Conservation (phyloP, 2,329 filamentous ascomycete genomes). For the Exophiala xenobiotica region DNA sequence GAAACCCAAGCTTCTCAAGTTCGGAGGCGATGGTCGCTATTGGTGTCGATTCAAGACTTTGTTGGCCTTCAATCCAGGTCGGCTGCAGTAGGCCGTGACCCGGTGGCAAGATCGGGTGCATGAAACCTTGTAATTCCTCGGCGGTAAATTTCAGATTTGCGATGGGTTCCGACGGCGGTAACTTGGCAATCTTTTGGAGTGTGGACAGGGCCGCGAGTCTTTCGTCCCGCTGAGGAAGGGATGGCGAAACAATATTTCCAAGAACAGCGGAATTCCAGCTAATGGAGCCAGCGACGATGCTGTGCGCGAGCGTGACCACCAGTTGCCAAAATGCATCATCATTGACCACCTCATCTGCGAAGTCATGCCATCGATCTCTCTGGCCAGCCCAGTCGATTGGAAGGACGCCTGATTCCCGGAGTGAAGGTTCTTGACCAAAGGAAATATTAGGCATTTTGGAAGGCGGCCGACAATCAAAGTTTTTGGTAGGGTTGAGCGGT, state of each 20-base stretch:
- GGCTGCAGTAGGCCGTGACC: neutral
- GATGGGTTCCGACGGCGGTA: neutral
- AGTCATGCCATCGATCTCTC: neutral
- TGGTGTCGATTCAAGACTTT: neutral
- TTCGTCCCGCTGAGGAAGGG: neutral
- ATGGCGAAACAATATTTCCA: neutral
- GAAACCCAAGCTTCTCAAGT: neutral
- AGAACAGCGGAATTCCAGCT: neutral
- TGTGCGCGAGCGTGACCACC: neutral
- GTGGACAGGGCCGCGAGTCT: neutral
- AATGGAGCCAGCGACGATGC: neutral
- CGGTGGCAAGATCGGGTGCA: neutral
- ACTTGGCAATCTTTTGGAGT: neutral
- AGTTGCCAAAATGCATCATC: neutral
- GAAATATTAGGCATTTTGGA: neutral
- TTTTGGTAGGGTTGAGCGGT: neutral
- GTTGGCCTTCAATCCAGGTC: neutral
- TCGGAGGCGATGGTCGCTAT: neutral
- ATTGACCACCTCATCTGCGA: neutral
- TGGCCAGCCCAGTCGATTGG: neutral
- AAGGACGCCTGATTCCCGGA: neutral
- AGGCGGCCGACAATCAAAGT: neutral
- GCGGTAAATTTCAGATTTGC: neutral
- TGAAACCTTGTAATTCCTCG: neutral
- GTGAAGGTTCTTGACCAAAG: neutral